Evolutionary conservation across 2,329 filamentous ascomycete genomes (phyloP).

Genomic region (Fusarium nematophilum): DNA sequence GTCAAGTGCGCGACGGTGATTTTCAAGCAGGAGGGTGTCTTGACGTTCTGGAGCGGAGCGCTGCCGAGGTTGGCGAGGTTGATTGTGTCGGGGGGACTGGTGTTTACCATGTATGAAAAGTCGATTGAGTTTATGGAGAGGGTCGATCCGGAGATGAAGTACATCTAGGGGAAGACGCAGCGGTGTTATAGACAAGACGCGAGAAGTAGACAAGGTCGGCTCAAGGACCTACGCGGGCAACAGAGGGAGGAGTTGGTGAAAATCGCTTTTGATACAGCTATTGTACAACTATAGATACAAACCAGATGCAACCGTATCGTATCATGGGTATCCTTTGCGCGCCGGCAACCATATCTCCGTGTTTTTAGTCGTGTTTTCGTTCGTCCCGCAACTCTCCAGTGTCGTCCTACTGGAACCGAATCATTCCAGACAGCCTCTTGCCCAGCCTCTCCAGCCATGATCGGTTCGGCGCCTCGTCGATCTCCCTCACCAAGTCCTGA

Average conservation of each 20-base stretch:
- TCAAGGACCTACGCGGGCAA: not conserved
- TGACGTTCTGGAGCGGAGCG: slow-evolving; percentile 95
- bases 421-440: slow-evolving; percentile 68
- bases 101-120: slow-evolving; percentile 99
- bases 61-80: slow-evolving; percentile 85
- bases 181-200: not conserved
- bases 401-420: slow-evolving; percentile 63
- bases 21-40: slow-evolving; percentile 86
- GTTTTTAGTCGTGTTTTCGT: not conserved
- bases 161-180: slow-evolving; percentile 74
- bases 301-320: slow-evolving; percentile 29
- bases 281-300: slow-evolving; percentile 44
- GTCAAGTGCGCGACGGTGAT: slow-evolving; percentile 85
- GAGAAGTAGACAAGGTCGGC: slow-evolving; percentile 2
- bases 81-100: slow-evolving; percentile 93
- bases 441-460: slow-evolving; percentile 63
- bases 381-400: not conserved
- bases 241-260: slow-evolving; percentile 8
- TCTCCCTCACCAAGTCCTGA: slow-evolving; percentile 68
- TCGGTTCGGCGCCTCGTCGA: slow-evolving; percentile 71
- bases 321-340: slow-evolving; percentile 33
- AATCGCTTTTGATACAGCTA: slow-evolving; percentile 42
- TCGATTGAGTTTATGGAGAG: slow-evolving; percentile 87
- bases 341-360: slow-evolving; percentile 20
- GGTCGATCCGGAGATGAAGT: slow-evolving; percentile 85